Conservation (phyloP, 2,329 filamentous ascomycete genomes). For the Botrytis tulipae region DNA sequence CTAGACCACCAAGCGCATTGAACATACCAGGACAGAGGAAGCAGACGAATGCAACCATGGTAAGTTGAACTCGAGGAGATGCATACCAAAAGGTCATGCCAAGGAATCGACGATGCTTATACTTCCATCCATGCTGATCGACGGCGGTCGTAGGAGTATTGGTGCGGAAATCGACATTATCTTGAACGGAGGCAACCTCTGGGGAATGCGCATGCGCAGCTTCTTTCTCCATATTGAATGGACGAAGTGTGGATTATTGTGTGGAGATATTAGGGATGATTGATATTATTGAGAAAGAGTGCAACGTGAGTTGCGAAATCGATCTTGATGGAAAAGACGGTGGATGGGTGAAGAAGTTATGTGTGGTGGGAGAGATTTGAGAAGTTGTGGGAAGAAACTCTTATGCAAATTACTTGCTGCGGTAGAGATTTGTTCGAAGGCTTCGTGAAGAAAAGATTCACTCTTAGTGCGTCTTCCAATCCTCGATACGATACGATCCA, state of each 20-base stretch:
- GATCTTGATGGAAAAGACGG: neutral
- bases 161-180: neutral
- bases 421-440: neutral
- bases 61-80: conserved; percentile 68
- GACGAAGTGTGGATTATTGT: neutral
- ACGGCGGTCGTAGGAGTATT: neutral
- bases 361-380: neutral
- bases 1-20: conserved; percentile 65
- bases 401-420: neutral
- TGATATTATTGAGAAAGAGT: neutral
- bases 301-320: neutral
- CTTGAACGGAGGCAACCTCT: conserved; percentile 6
- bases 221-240: conserved; percentile 15
- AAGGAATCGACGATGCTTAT: conserved; percentile 58
- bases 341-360: neutral
- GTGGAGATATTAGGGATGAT: neutral
- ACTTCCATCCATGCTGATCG: conserved; percentile 57
- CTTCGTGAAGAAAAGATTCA: conserved; percentile 7
- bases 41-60: conserved; percentile 69
- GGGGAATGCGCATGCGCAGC: neutral
- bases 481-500: neutral
- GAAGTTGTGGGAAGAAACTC: neutral
- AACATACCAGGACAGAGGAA: conserved; percentile 74
- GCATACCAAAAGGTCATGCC: conserved; percentile 64
- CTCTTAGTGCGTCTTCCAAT: neutral